Percentiles rank a stretch among this genome's conserved stretches.
These are phyloP conservation scores for Stachybotrys elegans DNA, from an alignment of 2,329 filamentous ascomycete species.

Conservation along the genomic window DNA sequence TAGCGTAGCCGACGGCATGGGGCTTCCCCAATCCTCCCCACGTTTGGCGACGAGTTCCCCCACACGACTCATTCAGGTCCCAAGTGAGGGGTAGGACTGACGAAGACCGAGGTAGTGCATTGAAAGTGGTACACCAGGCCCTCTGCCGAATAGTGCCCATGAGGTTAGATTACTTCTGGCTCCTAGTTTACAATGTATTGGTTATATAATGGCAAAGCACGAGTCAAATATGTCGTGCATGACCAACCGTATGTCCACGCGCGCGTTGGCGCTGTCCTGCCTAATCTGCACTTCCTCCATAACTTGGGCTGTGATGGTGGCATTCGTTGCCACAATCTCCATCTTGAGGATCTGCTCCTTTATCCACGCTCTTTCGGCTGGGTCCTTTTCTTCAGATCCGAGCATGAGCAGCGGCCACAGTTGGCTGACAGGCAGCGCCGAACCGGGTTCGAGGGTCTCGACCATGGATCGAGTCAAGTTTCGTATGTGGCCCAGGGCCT, in stretches of 20 bases:
- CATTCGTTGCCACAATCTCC: conserved; percentile 39
- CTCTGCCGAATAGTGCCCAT: no score
- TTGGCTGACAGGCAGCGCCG: conserved; percentile 49
- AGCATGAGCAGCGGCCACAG: conserved; percentile 54
- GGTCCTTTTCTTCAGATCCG: conserved; percentile 48
- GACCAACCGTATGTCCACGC: conserved; percentile 39
- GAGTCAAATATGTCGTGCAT: conserved; percentile 46
- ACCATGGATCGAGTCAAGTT: conserved; percentile 39
- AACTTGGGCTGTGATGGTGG: conserved; percentile 39
- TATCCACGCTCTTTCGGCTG: conserved; percentile 45
- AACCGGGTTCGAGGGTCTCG: conserved; percentile 31
- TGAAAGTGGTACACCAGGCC: no score
- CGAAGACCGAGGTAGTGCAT: no score
- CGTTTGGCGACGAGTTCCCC: no score
- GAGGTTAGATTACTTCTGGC: no score
- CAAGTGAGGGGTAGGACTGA: no score
- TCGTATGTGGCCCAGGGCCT: conserved; percentile 44
- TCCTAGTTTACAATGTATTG: no score
- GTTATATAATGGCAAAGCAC: conserved; percentile 47
- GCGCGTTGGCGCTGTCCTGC: conserved; percentile 32
- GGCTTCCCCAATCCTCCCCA: no score
- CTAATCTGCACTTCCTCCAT: conserved; percentile 39
- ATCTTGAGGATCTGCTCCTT: conserved; percentile 41
- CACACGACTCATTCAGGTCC: no score
- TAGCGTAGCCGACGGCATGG: no score